phyloP scores from a whole-genome alignment of 441 rosid species.

The Pelargonium citronellum region DNA sequence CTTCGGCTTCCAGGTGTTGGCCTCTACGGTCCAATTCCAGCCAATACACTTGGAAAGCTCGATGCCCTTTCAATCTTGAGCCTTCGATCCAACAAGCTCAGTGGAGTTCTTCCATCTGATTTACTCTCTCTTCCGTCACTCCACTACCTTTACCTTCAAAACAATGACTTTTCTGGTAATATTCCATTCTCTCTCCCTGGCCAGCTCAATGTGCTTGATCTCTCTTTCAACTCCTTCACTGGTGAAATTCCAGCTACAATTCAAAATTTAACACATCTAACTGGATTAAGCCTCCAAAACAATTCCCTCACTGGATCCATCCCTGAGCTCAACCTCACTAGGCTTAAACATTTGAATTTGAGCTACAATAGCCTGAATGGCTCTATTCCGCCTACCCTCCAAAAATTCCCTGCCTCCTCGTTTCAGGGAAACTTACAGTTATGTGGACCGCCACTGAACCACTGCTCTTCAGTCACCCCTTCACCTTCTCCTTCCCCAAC shows the following conservation, averaged over 20 bases:
- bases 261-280: slow-evolving; percentile 43
- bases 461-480: slow-evolving; percentile 35
- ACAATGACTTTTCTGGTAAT: slow-evolving; percentile 54
- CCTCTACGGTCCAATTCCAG: slow-evolving; percentile 55
- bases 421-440: slow-evolving; percentile 52
- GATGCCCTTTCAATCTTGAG: slow-evolving; percentile 62
- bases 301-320: slow-evolving; percentile 55
- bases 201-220: slow-evolving; percentile 49
- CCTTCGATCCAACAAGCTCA: slow-evolving; percentile 52
- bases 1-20: slow-evolving; percentile 60
- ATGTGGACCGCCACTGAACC: slow-evolving; percentile 63
- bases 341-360: slow-evolving; percentile 46
- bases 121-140: slow-evolving; percentile 56
- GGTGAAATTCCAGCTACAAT: slow-evolving; percentile 45
- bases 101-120: slow-evolving; percentile 52
- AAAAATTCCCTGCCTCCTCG: slow-evolving; percentile 48
- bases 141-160: slow-evolving; percentile 46
- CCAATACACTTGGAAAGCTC: slow-evolving; percentile 53
- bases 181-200: slow-evolving; percentile 44
- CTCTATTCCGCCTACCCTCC: slow-evolving; percentile 48
- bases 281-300: slow-evolving; percentile 45
- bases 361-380: slow-evolving; percentile 60
- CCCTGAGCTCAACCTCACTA: slow-evolving; percentile 43
- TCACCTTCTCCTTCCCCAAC: slow-evolving; percentile 49
- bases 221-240: slow-evolving; percentile 49